Base-by-base conservation (phyloP, 768 basidiomycete genomes). In the Boletus rex-veris region DNA sequence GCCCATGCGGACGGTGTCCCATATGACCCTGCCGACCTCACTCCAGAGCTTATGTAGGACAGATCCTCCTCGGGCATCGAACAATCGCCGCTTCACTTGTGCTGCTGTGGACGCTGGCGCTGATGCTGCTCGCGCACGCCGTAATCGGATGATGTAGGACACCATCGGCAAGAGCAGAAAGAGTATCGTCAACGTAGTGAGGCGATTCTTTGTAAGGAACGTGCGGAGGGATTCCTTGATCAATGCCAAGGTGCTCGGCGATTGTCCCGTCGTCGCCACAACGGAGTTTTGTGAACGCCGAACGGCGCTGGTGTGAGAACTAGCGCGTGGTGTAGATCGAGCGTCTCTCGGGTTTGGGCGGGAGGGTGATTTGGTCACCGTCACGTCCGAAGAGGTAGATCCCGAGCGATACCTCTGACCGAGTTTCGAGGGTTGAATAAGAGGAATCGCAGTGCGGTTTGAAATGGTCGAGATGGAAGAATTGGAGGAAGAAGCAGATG, bases 1-100 rank as follows among this genome's bases (percentile, higher is more conserved):
- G 2, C 83, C 88, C 88, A 91, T 90, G 61, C 75, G 78, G 31
- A 87, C 76, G 4, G 86, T 85, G 71, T 91, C 88, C 44, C 71
- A 67, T 15, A 91, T 73, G 6, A 77, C 81, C 40, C 77, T 75
- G 4, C 79, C 59, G 7, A 78, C 61, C 61, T 81, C 82, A 18
- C 68, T 67, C 82, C 85, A 85, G 31, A 79, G 70, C 77, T 48
- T 41, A 73, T 58, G 35, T 70, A 74, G 12, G 54, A 68, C 31
- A 68, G 77, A 60, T 56, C 60, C 73, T 18, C 57, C 66, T 18
- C 73, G 74, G n/a, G 68, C 71, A 35, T 72, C 74, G 24, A 73
- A 71, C 48, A 90, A 65, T 45, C 83, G 74, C 57, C 77, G 74
- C 61, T 84, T 75, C 24, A 86, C 86, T 45, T 79, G 64, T 24